Base-by-base conservation (phyloP, 1,139 yeast genomes). In the Hyphopichia khmerensis region DNA sequence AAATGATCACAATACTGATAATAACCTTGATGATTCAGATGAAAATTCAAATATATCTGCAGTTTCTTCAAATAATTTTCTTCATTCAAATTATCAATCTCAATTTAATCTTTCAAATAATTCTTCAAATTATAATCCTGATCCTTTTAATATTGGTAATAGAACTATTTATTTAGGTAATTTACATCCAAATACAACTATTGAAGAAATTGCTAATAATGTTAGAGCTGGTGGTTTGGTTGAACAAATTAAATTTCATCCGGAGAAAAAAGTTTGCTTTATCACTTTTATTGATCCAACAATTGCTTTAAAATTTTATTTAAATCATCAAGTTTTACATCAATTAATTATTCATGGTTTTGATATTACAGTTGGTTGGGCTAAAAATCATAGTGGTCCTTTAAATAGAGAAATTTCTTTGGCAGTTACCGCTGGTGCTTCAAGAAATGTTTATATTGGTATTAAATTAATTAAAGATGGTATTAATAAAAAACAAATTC, bases 121-220 rank as follows among this genome's bases (percentile, higher is more conserved):
- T 26, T 9, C 11, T 26, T 9, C 29, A 8, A 26, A 26, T 26
- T 42, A 42, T 19, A 46, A 47, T 35, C 46, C 50, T 2, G 67
- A 62, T 45, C 60, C 66, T 11, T 49, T 48, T 27, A 62, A 62
- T 47, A 48, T 57, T 14, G 75, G 75, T 16, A 73, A 73, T 48
- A 57, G 79, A 43, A 67, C 78, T 1, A 68, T 74, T 24, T 73
- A 67, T 48, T 57, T 74, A 42, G 77, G 77, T 6, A 70, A 72
- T 45, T 62, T 74, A 35, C 79, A 72, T 48, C 72, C 73, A 9
- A 63, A 62, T 41, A 65, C 78, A 4, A 66, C 77, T 2, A 59
- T 72, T n/a, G 79, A 73, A 50, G 79, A 74, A 47, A 72, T 74
- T 40, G 77, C 78, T 27, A 73, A 73, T 45, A 73, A 73, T 47